These are phyloP conservation scores for Neofusicoccum kwambonambiense DNA, from an alignment of 2,329 filamentous ascomycete genomes.

Conservation along the genomic window DNA sequence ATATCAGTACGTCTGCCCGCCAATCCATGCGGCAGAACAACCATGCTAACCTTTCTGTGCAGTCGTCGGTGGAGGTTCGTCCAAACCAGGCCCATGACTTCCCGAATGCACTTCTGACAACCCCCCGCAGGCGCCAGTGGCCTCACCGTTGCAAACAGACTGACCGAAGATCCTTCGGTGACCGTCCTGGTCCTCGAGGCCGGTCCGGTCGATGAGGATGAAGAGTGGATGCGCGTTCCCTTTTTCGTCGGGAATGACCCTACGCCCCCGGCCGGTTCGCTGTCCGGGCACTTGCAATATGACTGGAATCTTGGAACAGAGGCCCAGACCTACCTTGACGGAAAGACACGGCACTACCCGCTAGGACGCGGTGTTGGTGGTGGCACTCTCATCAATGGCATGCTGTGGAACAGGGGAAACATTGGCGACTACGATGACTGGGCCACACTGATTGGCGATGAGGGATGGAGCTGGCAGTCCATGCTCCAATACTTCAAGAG, in stretches of 20 bases:
- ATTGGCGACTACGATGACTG: conserved; percentile 21
- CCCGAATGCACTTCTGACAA: not conserved
- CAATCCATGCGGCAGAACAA: not conserved
- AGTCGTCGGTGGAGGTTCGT: conserved; percentile 18
- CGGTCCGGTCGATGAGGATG: conserved; percentile 26
- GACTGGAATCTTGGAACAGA: conserved; percentile 33
- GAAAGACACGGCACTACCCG: conserved; percentile 11
- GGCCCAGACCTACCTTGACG: conserved; percentile 24
- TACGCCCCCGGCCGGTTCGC: conserved; percentile 28
- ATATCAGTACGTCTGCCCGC: not conserved
- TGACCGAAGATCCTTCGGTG: conserved; percentile 30
- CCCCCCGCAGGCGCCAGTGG: not conserved
- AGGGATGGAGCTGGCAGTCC: conserved; percentile 30
- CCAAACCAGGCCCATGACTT: not conserved
- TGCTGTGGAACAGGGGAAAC: conserved; percentile 16
- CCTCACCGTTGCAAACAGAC: conserved; percentile 26
- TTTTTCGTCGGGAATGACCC: conserved; percentile 15
- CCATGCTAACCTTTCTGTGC: not conserved
- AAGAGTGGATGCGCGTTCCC: conserved; percentile 21
- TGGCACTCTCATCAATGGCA: conserved; percentile 22
- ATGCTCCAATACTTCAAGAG: conserved; percentile 34
- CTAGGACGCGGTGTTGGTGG: conserved; percentile 22
- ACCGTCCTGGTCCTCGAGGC: conserved; percentile 31
- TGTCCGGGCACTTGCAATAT: conserved; percentile 29
- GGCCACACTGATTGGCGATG: conserved; percentile 16